Conservation (phyloP, 495 filamentous ascomycete genomes). For the Chaetomium tenue region DNA sequence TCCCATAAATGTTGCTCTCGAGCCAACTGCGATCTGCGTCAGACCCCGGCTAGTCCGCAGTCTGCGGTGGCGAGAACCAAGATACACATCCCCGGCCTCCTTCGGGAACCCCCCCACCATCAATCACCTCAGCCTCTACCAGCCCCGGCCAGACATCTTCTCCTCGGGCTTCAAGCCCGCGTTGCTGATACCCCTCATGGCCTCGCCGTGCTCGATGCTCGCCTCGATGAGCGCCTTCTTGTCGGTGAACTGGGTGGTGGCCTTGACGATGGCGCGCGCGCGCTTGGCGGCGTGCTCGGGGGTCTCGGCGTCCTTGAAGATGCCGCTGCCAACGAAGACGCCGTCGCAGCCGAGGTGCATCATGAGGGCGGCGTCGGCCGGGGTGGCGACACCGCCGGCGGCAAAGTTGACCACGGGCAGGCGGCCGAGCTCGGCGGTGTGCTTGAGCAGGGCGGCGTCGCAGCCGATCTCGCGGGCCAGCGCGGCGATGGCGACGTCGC, state of each 20-base stretch:
- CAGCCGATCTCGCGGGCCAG: slow-evolving; percentile 78
- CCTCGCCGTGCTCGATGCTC: slow-evolving; percentile 81
- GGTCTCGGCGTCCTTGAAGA: slow-evolving; percentile 71
- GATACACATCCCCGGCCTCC: background rate
- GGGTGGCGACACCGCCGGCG: slow-evolving; percentile 93
- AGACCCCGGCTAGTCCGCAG: background rate
- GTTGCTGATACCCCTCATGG: slow-evolving; percentile 93
- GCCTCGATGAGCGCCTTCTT: slow-evolving; percentile 84
- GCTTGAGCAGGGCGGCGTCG: slow-evolving; percentile 72
- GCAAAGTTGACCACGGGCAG: slow-evolving; percentile 98
- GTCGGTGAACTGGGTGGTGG: slow-evolving; percentile 84
- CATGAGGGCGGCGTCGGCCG: slow-evolving; percentile 96
- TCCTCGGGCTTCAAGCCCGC: slow-evolving; percentile 67
- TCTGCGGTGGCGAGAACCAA: slow-evolving; percentile 21
- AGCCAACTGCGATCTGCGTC: background rate
- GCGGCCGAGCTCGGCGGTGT: slow-evolving; percentile 81
- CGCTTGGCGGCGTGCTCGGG: slow-evolving; percentile 81
- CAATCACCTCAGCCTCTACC: slow-evolving; percentile 51
- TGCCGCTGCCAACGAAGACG: slow-evolving; percentile 93
- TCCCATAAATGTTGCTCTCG: background rate
- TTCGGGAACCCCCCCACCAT: slow-evolving; percentile 7
- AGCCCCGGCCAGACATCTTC: slow-evolving; percentile 83
- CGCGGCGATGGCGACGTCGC: slow-evolving; percentile 65
- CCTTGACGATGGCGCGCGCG: slow-evolving; percentile 91
- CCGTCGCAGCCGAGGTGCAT: slow-evolving; percentile 99